A percentile compares a stretch with the other conserved stretches of the same genome.
These are phyloP conservation scores for Myochromella boudieri DNA, from an alignment of 768 basidiomycete genomes.

Conservation along the genomic window DNA sequence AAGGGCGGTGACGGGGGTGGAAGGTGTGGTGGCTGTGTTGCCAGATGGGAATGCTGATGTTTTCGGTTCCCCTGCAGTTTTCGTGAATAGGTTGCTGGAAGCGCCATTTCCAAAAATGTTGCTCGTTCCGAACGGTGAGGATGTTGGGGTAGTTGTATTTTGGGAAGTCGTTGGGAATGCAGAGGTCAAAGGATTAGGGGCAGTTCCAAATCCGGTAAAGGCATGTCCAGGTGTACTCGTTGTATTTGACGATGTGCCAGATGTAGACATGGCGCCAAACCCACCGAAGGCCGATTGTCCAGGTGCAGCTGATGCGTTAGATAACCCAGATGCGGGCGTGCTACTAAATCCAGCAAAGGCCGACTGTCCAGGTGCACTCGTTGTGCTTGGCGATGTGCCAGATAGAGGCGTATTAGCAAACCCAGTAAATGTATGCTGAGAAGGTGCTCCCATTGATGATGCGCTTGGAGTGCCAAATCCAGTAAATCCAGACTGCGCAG, in stretches of 20 bases:
- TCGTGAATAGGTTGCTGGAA: background rate
- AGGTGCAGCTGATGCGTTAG: background rate
- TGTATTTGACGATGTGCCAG: background rate
- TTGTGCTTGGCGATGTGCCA: background rate
- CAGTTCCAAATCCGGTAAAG: background rate
- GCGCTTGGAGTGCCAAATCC: conserved; percentile 11
- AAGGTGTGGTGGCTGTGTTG: background rate
- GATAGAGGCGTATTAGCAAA: background rate
- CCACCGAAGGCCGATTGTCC: background rate
- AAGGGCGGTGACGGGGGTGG: background rate
- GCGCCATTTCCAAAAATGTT: conserved; percentile 7
- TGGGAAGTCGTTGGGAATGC: background rate
- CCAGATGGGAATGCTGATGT: conserved; percentile 2
- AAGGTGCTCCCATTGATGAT: too few relatives aligned
- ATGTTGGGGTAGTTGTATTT: background rate
- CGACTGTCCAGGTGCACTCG: background rate
- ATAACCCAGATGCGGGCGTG: background rate
- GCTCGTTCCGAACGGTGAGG: conserved; percentile 6
- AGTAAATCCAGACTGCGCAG: conserved; percentile 4
- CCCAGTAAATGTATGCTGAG: background rate
- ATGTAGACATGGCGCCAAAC: background rate
- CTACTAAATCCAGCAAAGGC: background rate
- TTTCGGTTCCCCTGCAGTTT: conserved; percentile 5
- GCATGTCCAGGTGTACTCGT: background rate
- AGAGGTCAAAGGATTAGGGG: background rate